Percentiles rank a stretch among this genome's conserved stretches.
Conservation (phyloP, 202 grass and related monocot species). For the Saccharum hybrid region DNA sequence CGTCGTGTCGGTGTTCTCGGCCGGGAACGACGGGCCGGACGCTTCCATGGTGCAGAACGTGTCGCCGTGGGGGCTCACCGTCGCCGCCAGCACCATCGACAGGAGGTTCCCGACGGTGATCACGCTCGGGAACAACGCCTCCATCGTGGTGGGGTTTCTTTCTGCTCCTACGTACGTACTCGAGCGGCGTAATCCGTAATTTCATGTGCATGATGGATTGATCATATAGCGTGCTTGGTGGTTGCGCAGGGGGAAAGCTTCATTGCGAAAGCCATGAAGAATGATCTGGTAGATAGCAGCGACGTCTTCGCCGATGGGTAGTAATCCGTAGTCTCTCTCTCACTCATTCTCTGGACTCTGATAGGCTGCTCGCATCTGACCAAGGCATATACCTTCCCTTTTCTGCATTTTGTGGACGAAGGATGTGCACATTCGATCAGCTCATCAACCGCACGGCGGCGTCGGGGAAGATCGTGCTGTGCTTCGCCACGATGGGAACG, state of each 20-base stretch:
- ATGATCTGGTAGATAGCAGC: slow-evolving; percentile 63
- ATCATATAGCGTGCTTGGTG: neutral
- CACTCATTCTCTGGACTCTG: too few relatives aligned
- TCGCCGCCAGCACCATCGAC: slow-evolving; percentile 82
- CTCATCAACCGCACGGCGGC: slow-evolving; percentile 50
- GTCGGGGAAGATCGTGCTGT: slow-evolving; percentile 65
- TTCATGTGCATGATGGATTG: neutral
- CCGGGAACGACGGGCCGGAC: slow-evolving; percentile 80
- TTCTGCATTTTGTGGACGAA: slow-evolving; percentile 34
- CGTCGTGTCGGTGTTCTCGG: slow-evolving; percentile 72
- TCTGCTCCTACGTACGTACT: neutral
- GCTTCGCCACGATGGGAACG: slow-evolving; percentile 61
- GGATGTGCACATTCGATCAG: slow-evolving; percentile 59
- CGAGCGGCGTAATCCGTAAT: neutral
- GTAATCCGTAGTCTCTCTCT: neutral
- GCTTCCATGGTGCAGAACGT: slow-evolving; percentile 74
- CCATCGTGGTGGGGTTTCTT: slow-evolving; percentile 57
- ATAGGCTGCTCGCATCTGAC: neutral
- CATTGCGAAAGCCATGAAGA: slow-evolving; percentile 53
- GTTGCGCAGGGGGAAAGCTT: slow-evolving; percentile 78
- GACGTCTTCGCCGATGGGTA: slow-evolving; percentile 75
- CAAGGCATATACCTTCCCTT: neutral
- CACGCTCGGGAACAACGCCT: slow-evolving; percentile 69
- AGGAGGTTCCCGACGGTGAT: slow-evolving; percentile 79
- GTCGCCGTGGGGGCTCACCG: slow-evolving; percentile 79